Evolutionary conservation across 2,329 filamentous ascomycete genomes (phyloP).

Genomic region (Thielaviopsis punctulata): DNA sequence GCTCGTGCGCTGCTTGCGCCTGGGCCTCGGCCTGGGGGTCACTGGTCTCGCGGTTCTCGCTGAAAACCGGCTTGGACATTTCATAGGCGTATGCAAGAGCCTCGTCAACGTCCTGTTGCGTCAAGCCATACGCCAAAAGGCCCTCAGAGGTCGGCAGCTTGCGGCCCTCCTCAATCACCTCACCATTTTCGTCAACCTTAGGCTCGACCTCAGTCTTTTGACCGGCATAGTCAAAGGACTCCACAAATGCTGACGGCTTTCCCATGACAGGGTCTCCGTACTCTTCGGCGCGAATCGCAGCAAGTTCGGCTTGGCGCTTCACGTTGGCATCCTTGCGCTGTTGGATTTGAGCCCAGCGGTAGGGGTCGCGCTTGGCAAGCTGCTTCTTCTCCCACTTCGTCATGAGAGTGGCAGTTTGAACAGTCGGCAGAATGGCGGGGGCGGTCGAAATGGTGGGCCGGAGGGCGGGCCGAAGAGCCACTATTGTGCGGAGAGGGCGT

Average conservation of each 20-base stretch:
- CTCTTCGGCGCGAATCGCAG: conserved; percentile 42
- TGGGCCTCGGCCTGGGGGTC: conserved; percentile 17
- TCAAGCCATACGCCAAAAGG: conserved; percentile 62
- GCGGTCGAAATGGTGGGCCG: conserved; percentile 28
- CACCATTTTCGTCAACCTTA: conserved; percentile 25
- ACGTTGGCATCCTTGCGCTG: conserved; percentile 74
- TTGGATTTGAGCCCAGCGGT: conserved; percentile 61
- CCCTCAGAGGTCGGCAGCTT: conserved; percentile 30
- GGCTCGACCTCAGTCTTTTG: conserved; percentile 24
- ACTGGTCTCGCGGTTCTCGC: conserved; percentile 18
- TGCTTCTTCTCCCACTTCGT: conserved; percentile 46
- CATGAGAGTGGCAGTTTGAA: conserved; percentile 44
- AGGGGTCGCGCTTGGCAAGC: conserved; percentile 59
- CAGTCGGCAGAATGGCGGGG: conserved; percentile 32
- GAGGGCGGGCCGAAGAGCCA: conserved; percentile 40
- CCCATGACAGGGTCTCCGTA: conserved; percentile 70
- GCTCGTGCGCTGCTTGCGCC: conserved; percentile 28
- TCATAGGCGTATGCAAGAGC: conserved; percentile 50
- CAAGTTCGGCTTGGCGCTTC: conserved; percentile 53
- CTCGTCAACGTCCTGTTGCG: conserved; percentile 44
- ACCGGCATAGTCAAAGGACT: conserved; percentile 56
- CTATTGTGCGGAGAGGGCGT: conserved; percentile 21
- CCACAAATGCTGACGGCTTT: conserved; percentile 61
- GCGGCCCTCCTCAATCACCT: conserved; percentile 22
- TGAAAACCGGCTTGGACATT: conserved; percentile 43